These are phyloP conservation scores for Paxillus involutus DNA, from an alignment of 768 basidiomycete species.

Conservation along the genomic window DNA sequence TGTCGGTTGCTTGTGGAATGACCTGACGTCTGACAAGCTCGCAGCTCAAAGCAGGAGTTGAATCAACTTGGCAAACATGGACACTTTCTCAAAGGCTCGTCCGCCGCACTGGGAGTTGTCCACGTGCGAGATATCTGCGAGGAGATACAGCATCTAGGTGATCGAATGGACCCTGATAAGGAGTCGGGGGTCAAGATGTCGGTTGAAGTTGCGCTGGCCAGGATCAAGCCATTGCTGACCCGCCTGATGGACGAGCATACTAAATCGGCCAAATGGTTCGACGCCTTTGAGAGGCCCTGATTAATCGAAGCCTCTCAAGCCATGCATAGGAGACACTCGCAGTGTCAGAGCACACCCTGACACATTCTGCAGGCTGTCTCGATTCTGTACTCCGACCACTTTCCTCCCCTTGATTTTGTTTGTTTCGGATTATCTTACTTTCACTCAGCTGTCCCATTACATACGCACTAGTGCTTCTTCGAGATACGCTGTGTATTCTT, in stretches of 20 bases:
- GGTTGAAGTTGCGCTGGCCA: conserved; percentile 51
- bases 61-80: conserved; percentile 69
- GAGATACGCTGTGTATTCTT: conserved; percentile 22
- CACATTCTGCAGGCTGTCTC: conserved; percentile 20
- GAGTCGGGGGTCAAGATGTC: conserved; percentile 42
- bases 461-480: conserved; percentile 22
- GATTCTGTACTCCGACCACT: conserved; percentile 22
- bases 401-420: conserved; percentile 14
- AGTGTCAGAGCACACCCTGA: conserved; percentile 15
- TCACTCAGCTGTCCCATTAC: conserved; percentile 17
- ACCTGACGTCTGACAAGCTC: conserved; percentile 12
- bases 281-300: conserved; percentile 24
- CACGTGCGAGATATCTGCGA: conserved; percentile 86
- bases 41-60: conserved; percentile 61
- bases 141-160: conserved; percentile 86
- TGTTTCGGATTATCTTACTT: conserved; percentile 17
- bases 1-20: conserved; percentile 11
- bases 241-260: conserved; percentile 68
- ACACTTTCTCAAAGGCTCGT: conserved; percentile 97
- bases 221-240: conserved; percentile 55
- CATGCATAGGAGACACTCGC: conserved; percentile 12
- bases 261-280: conserved; percentile 68
- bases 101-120: conserved; percentile 85
- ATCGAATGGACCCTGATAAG: conserved; percentile 54
- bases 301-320: background rate